These are phyloP conservation scores for Kuraishia cidri DNA, from an alignment of 805 yeast genomes.

Conservation along the genomic window DNA sequence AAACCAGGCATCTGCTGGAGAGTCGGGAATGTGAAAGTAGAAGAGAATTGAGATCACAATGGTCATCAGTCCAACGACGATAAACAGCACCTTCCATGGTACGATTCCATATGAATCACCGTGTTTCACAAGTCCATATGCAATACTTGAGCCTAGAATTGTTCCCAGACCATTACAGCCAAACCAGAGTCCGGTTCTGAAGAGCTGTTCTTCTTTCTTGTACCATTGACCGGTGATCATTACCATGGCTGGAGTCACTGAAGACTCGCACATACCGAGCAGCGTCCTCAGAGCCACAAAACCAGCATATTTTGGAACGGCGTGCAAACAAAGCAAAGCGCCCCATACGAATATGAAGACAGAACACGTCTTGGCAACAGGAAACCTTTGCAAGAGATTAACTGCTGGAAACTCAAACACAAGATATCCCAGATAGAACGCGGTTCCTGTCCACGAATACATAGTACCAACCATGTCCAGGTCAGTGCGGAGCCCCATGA, in stretches of 20 bases:
- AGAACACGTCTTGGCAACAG: slow-evolving; percentile 21
- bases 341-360: slow-evolving; percentile 22
- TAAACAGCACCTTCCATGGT: slow-evolving; percentile 47
- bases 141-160: slow-evolving; percentile 36
- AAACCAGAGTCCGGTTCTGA: slow-evolving; percentile 29
- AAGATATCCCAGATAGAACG: slow-evolving; percentile 23
- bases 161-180: slow-evolving; percentile 31
- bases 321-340: slow-evolving; percentile 17
- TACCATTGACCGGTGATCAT: slow-evolving; percentile 48
- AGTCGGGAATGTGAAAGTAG: slow-evolving; percentile 31
- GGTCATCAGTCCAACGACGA: slow-evolving; percentile 49
- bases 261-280: slow-evolving; percentile 41
- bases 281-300: slow-evolving; percentile 33
- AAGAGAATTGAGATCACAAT: slow-evolving; percentile 36
- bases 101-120: slow-evolving; percentile 27
- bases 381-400: slow-evolving; percentile 21
- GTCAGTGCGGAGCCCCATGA: slow-evolving; percentile 25
- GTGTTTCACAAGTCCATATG: slow-evolving; percentile 35
- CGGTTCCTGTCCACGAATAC: slow-evolving; percentile 18
- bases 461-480: slow-evolving; percentile 22
- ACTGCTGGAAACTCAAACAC: slow-evolving; percentile 24
- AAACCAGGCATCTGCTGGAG: slow-evolving; percentile 33
- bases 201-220: slow-evolving; percentile 32
- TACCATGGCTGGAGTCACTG: slow-evolving; percentile 46
- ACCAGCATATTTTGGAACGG: slow-evolving; percentile 28